These are phyloP conservation scores for Plenodomus biglobosus DNA, from an alignment of 2,329 filamentous ascomycete species.

Conservation along the genomic window DNA sequence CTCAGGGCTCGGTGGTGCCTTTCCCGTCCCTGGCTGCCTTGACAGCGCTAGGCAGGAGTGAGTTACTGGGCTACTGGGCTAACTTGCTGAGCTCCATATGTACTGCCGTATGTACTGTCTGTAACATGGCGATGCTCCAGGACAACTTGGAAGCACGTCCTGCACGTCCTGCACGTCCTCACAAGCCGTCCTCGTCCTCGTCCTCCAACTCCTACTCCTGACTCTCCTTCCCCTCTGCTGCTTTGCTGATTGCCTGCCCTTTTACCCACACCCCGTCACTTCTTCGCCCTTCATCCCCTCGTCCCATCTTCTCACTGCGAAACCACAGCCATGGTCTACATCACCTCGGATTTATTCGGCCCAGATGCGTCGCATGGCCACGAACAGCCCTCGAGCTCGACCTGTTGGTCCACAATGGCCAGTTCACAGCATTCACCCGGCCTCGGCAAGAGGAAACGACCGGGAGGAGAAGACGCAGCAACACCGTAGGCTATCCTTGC, in stretches of 20 bases:
- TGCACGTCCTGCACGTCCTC: slow-evolving; percentile 3
- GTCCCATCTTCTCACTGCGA: slow-evolving; percentile 15
- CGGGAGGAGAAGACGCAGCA: slow-evolving; percentile 14
- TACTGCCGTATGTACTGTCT: too few relatives aligned
- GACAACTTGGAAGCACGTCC: too few relatives aligned
- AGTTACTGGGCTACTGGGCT: too few relatives aligned
- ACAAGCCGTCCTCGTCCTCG: not conserved
- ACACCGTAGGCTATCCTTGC: slow-evolving; percentile 10
- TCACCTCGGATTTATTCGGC: slow-evolving; percentile 41
- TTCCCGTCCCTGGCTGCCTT: slow-evolving; percentile 2
- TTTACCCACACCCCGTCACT: not conserved
- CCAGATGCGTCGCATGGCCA: slow-evolving; percentile 16
- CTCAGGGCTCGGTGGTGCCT: not conserved
- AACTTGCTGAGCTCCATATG: too few relatives aligned
- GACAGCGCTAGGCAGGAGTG: slow-evolving; percentile 21
- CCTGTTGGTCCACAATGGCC: slow-evolving; percentile 22
- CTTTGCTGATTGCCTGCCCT: slow-evolving; percentile 1
- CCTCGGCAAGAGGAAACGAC: slow-evolving; percentile 38
- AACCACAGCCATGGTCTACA: slow-evolving; percentile 37
- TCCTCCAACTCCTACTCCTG: too few relatives aligned
- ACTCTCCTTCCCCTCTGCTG: not conserved
- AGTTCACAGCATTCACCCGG: slow-evolving; percentile 20
- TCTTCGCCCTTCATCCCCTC: slow-evolving; percentile 6
- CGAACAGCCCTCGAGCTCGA: slow-evolving; percentile 5
- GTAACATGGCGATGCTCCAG: slow-evolving; percentile 11